A percentile compares a stretch with the other conserved stretches of the same genome.
phyloP scores from a whole-genome alignment of 2,329 filamentous ascomycete genomes.

The Elsinoe batatas region DNA sequence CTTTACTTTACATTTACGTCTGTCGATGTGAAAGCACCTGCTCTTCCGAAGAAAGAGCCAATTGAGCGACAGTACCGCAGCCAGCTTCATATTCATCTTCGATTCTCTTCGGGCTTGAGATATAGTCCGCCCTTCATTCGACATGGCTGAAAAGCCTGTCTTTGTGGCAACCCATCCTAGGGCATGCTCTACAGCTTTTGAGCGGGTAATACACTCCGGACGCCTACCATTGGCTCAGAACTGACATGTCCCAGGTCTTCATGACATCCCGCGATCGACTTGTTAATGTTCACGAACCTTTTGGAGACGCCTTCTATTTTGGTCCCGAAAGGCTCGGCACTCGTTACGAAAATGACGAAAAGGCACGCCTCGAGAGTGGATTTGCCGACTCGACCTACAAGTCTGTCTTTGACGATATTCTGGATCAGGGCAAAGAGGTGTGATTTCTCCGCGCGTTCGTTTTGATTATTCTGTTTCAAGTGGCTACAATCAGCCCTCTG shows the following conservation, averaged over 20 bases:
- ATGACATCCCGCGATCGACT: conserved; percentile 83
- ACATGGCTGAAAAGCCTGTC: conserved; percentile 69
- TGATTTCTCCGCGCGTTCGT: conserved; percentile 26
- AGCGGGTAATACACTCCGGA: conserved; percentile 55
- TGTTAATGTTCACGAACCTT: conserved; percentile 84
- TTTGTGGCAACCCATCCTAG: conserved; percentile 91
- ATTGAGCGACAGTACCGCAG: conserved; percentile 1
- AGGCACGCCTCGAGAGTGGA: conserved; percentile 46
- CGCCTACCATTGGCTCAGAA: conserved; percentile 15
- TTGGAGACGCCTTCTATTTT: conserved; percentile 93
- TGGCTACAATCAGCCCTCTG: conserved; percentile 15
- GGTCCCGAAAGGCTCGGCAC: conserved; percentile 78
- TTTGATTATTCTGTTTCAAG: conserved; percentile 11
- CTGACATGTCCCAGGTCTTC: conserved; percentile 57
- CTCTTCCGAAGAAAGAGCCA: background rate
- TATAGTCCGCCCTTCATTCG: background rate
- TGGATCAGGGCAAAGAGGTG: conserved; percentile 65
- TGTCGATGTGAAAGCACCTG: background rate
- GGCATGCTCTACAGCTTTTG: conserved; percentile 94
- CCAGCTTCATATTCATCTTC: background rate
- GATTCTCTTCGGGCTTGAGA: conserved; percentile 2
- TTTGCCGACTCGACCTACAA: conserved; percentile 62
- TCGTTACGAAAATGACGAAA: conserved; percentile 64
- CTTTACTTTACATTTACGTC: background rate
- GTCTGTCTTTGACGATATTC: conserved; percentile 67